phyloP scores from a whole-genome alignment of 108 stramenopile species.

The Fragilaria radians region DNA sequence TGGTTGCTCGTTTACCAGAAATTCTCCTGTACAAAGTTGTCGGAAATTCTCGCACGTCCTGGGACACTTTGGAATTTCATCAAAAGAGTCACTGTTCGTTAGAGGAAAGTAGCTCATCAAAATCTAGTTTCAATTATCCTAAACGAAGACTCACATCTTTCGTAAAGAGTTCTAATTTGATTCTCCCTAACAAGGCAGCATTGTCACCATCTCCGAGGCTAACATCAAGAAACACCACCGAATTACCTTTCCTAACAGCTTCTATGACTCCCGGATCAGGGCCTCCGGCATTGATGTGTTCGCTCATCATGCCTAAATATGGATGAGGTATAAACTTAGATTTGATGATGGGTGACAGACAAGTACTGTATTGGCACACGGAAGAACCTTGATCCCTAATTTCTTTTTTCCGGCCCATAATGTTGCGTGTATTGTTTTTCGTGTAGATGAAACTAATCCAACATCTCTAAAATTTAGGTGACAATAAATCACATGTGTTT shows the following conservation, averaged over 20 bases:
- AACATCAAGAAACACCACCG: slow-evolving; percentile 83
- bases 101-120: no score
- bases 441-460: no score
- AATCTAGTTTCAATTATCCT: neutral
- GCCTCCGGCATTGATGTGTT: no score
- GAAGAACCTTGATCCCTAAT: no score
- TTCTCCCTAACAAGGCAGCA: slow-evolving; percentile 79
- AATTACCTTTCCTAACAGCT: slow-evolving; percentile 75
- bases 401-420: no score
- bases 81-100: neutral
- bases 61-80: slow-evolving; percentile 47
- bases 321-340: no score
- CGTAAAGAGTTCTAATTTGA: slow-evolving; percentile 93
- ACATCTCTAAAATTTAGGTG: no score
- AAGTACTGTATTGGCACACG: no score
- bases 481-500: no score
- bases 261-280: slow-evolving; percentile 80
- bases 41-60: slow-evolving; percentile 88
- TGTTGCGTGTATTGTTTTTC: no score
- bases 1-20: slow-evolving; percentile 85
- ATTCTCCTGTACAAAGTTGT: slow-evolving; percentile 49
- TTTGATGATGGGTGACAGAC: no score
- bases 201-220: slow-evolving; percentile 44
- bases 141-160: slow-evolving; percentile 54
- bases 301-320: no score